These are phyloP conservation scores for Candida hungchunana DNA, from an alignment of 805 yeast species.

Conservation along the genomic window DNA sequence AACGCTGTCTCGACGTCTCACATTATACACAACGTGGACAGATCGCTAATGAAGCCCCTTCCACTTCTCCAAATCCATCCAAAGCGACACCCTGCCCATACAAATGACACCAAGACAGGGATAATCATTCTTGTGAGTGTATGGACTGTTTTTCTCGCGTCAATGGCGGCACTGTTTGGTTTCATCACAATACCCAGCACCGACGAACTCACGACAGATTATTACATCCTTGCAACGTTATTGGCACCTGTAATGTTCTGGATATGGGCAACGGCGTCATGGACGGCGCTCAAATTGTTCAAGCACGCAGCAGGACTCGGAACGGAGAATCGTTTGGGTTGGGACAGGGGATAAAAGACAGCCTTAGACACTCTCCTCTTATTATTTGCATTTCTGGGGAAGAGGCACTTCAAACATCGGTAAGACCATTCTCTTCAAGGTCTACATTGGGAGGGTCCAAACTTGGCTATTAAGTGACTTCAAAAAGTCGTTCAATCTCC, in stretches of 20 bases:
- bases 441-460: too few relatives aligned
- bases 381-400: too few relatives aligned
- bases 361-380: background rate
- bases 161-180: constrained; percentile 11
- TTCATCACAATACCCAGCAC: constrained; percentile 12
- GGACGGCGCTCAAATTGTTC: constrained; percentile 79
- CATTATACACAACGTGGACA: too few relatives aligned
- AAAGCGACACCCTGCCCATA: background rate
- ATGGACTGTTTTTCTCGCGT: constrained; percentile 9
- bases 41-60: constrained; percentile 4
- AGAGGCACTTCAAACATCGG: too few relatives aligned
- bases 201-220: constrained; percentile 17
- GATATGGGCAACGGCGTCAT: constrained; percentile 70
- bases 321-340: background rate
- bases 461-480: too few relatives aligned
- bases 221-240: constrained; percentile 32
- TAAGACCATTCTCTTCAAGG: too few relatives aligned
- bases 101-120: constrained; percentile 13
- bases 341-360: background rate
- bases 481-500: too few relatives aligned
- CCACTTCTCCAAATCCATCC: constrained; percentile 13
- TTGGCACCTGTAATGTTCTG: constrained; percentile 39
- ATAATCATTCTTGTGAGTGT: constrained; percentile 10
- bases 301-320: constrained; percentile 69
- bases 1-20: too few relatives aligned